A percentile compares a stretch with the other conserved stretches of the same genome.
phyloP scores from a whole-genome alignment of 2,329 filamentous ascomycete species.

The Penicillium sp. region DNA sequence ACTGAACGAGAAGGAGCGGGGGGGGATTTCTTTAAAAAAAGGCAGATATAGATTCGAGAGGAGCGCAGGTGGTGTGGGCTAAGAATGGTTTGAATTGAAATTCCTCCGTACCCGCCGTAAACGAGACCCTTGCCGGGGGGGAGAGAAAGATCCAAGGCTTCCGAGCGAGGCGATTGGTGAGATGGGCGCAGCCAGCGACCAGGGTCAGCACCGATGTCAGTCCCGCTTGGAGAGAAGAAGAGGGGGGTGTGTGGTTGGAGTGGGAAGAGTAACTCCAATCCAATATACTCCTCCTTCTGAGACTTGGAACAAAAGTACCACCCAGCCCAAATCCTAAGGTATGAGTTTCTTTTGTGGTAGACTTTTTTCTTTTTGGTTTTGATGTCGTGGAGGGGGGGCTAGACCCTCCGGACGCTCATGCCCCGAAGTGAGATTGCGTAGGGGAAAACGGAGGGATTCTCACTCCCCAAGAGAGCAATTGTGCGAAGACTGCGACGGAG shows the following conservation, averaged over 20 bases:
- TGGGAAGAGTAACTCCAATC: slow-evolving; percentile 2
- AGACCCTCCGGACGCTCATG: slow-evolving; percentile 41
- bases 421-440: slow-evolving; percentile 26
- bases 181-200: slow-evolving; percentile 25
- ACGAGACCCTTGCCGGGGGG: slow-evolving; percentile 31
- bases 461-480: slow-evolving; percentile 9
- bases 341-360: background rate
- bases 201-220: slow-evolving; percentile 24
- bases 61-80: slow-evolving; percentile 1
- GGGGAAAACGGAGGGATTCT: background rate
- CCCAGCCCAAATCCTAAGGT: slow-evolving; percentile 4
- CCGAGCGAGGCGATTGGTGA: slow-evolving; percentile 28
- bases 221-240: slow-evolving; percentile 9
- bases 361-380: slow-evolving; percentile 4
- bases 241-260: background rate
- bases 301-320: slow-evolving; percentile 2
- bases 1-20: slow-evolving; percentile 8
- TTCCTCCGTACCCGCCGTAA: slow-evolving; percentile 41
- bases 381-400: slow-evolving; percentile 31
- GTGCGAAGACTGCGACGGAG: background rate
- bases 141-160: slow-evolving; percentile 18
- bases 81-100: slow-evolving; percentile 26
- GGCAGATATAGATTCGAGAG: slow-evolving; percentile 11
- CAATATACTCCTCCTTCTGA: slow-evolving; percentile 14
- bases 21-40: background rate